These are phyloP conservation scores for Fistulifera pelliculosa DNA, from an alignment of 108 stramenopile species.

Conservation along the genomic window DNA sequence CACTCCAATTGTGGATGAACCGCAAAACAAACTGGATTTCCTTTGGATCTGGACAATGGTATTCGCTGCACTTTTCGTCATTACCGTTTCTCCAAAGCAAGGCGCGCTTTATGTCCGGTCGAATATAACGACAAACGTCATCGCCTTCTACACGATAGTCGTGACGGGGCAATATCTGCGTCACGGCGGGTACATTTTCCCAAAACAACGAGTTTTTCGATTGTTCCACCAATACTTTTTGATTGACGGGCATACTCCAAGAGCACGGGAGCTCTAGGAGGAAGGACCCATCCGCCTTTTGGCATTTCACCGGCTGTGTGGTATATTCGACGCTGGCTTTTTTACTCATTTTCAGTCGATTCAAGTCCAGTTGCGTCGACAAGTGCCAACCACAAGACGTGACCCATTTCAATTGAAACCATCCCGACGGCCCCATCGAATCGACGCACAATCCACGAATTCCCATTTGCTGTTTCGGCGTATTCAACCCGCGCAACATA, in stretches of 20 bases:
- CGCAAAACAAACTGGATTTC: constrained; percentile 1
- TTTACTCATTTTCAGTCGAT: not conserved
- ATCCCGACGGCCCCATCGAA: too few relatives aligned
- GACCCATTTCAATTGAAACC: not conserved
- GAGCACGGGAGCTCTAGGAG: too few relatives aligned
- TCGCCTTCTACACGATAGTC: not conserved
- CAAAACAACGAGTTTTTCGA: not conserved
- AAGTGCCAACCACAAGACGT: not conserved
- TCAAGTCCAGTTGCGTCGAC: not conserved
- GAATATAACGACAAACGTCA: not conserved
- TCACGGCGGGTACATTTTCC: constrained; percentile 2
- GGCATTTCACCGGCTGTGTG: not conserved
- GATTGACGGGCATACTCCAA: too few relatives aligned
- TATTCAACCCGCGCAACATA: too few relatives aligned
- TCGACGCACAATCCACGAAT: too few relatives aligned
- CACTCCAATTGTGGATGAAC: not conserved
- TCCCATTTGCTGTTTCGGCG: too few relatives aligned
- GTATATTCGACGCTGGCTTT: not conserved
- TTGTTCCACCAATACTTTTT: not conserved
- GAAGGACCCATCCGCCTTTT: not conserved
- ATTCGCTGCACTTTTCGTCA: not conserved
- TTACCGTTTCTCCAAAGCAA: not conserved
- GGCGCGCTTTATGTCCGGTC: not conserved
- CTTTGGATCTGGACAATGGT: not conserved
- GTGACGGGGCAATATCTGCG: constrained; percentile 2